These are phyloP conservation scores for Dactylellina sp. DNA, from an alignment of 2,329 filamentous ascomycete genomes.

Conservation along the genomic window DNA sequence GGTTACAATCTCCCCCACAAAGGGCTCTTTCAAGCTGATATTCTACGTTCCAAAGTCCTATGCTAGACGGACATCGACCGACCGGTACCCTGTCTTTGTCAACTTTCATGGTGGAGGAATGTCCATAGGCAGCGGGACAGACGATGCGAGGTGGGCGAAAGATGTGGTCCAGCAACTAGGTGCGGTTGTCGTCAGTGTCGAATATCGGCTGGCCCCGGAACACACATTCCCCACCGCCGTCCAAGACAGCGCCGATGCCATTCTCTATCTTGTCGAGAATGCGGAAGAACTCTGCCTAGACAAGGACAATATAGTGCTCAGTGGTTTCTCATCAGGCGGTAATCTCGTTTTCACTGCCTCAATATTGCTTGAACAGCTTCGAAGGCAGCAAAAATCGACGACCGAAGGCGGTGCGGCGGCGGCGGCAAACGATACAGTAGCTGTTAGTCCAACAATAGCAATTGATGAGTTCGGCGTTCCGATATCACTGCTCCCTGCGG, in stretches of 20 bases:
- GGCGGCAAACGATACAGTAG: not conserved
- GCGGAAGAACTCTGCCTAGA: slow-evolving; percentile 72
- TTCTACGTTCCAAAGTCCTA: slow-evolving; percentile 56
- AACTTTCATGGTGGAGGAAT: slow-evolving; percentile 78
- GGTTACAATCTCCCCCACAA: slow-evolving; percentile 46
- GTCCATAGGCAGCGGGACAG: slow-evolving; percentile 72
- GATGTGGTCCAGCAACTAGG: slow-evolving; percentile 69
- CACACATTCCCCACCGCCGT: slow-evolving; percentile 74
- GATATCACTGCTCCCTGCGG: slow-evolving; percentile 32
- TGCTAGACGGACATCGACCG: slow-evolving; percentile 10
- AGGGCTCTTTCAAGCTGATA: slow-evolving; percentile 50
- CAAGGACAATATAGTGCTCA: slow-evolving; percentile 69
- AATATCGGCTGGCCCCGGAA: slow-evolving; percentile 75
- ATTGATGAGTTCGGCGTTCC: slow-evolving; percentile 50
- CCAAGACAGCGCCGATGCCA: slow-evolving; percentile 74
- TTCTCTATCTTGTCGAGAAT: slow-evolving; percentile 71
- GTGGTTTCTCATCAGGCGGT: slow-evolving; percentile 74
- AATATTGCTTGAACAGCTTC: slow-evolving; percentile 59
- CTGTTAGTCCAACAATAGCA: not conserved
- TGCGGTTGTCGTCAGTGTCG: slow-evolving; percentile 73
- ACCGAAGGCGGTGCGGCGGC: not conserved
- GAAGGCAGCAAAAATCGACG: slow-evolving; percentile 35
- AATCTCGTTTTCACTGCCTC: slow-evolving; percentile 64
- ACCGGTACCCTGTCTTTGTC: slow-evolving; percentile 69
- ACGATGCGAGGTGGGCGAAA: slow-evolving; percentile 73